A percentile compares a stretch with the other conserved stretches of the same genome.
Conservation (phyloP, 129 eudicot genomes). For the Pulicaria dysenterica region DNA sequence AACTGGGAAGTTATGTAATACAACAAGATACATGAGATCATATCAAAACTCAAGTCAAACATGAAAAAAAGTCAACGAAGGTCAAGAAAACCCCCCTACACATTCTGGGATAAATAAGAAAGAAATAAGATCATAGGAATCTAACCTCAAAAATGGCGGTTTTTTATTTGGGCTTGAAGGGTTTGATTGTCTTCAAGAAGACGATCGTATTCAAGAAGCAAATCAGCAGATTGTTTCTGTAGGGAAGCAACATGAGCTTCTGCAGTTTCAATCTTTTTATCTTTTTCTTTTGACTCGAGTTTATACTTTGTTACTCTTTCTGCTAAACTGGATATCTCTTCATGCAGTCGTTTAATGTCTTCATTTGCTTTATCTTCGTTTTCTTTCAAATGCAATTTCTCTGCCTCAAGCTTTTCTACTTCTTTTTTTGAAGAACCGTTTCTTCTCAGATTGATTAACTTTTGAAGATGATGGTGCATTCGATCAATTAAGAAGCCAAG, state of each 20-base stretch:
- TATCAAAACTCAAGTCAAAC: slow-evolving; percentile 32
- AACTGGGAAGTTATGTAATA: slow-evolving; percentile 14
- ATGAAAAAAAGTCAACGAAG: slow-evolving; percentile 21
- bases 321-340: slow-evolving; percentile 51
- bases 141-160: slow-evolving; percentile 33
- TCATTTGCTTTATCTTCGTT: slow-evolving; percentile 67
- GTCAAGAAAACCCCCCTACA: slow-evolving; percentile 24
- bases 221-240: slow-evolving; percentile 94
- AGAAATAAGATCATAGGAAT: slow-evolving; percentile 5
- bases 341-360: slow-evolving; percentile 56
- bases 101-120: slow-evolving; percentile 9
- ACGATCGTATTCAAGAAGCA: slow-evolving; percentile 91
- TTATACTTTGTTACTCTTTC: slow-evolving; percentile 64
- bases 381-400: slow-evolving; percentile 66
- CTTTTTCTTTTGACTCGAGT: slow-evolving; percentile 64
- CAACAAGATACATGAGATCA: slow-evolving; percentile 13
- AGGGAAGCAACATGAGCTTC: slow-evolving; percentile 89
- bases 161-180: slow-evolving; percentile 68
- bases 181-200: slow-evolving; percentile 83
- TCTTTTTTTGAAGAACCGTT: slow-evolving; percentile 60
- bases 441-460: slow-evolving; percentile 53
- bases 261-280: slow-evolving; percentile 71
- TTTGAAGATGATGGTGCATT: slow-evolving; percentile 82
- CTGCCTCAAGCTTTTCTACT: slow-evolving; percentile 79
- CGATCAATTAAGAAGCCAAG: slow-evolving; percentile 92